These are phyloP conservation scores for Penicillium ucsense DNA, from an alignment of 495 filamentous ascomycete species.

Conservation along the genomic window DNA sequence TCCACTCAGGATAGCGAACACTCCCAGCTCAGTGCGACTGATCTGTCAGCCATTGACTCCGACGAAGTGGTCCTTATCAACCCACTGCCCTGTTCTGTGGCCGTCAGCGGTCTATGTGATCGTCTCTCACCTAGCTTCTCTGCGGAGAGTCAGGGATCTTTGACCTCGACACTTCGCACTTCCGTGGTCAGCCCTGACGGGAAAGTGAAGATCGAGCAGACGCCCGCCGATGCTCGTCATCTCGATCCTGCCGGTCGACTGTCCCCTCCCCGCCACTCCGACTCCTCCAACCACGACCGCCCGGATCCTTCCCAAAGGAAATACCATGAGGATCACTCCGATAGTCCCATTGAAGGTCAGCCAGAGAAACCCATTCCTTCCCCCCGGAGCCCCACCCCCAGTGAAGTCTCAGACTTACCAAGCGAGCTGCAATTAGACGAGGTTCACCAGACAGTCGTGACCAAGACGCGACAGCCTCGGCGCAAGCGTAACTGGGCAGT, in stretches of 20 bases:
- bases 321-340: not conserved
- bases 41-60: not conserved
- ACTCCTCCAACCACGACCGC: slow-evolving; percentile 1
- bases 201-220: slow-evolving; percentile 21
- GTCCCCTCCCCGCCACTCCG: too few species aligned
- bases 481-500: slow-evolving; percentile 20
- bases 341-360: slow-evolving; percentile 6
- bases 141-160: slow-evolving; percentile 30
- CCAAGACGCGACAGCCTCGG: slow-evolving; percentile 12
- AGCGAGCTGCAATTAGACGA: slow-evolving; percentile 20
- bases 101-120: slow-evolving; percentile 8
- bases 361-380: slow-evolving; percentile 1
- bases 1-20: slow-evolving; percentile 1
- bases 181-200: slow-evolving; percentile 22
- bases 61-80: not conserved
- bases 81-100: not conserved
- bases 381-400: slow-evolving; percentile 4
- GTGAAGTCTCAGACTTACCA: slow-evolving; percentile 11
- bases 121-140: slow-evolving; percentile 24
- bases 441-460: slow-evolving; percentile 5
- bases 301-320: slow-evolving; percentile 1
- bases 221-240: too few species aligned
- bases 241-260: too few species aligned
- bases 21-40: not conserved
- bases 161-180: slow-evolving; percentile 29